Evolutionary conservation across 1,139 yeast species (phyloP), one percentile per base, ranked within the genome.

Genomic region (Protomyces pachydermus): DNA sequence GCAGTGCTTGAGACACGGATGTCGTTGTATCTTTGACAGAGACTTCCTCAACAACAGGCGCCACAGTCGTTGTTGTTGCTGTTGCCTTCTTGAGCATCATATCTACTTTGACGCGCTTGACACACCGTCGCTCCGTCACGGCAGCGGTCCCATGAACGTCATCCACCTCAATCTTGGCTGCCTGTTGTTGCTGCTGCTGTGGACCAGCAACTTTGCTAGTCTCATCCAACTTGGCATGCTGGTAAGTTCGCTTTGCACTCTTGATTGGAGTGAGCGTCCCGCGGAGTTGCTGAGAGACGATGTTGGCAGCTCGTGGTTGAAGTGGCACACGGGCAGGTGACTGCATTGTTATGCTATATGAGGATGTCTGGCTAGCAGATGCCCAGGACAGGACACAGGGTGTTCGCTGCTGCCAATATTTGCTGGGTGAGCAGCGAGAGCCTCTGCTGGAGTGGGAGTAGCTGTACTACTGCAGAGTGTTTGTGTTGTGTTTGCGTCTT

Each of bases 241-340:
- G 48, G 6, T 20, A 42, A 6, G 25, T 42, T 10, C 48, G 25
- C 48, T 42, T 42, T 18, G 23, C n/a, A 10, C 23, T 20, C 48
- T 42, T 42, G 20, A 18, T 4, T 16, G 48, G 48, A 42, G 48
- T n/a, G 23, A 16, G 14, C 3, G 8, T 16, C 12, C 12, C 23
- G 23, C 48, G 48, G 23, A 10, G 20, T 3, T 37, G 42, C 14
- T 12, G 16, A 14, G 14, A n/a, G 20, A 20, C 20, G 12, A 42
- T 42, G 54, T 51, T 51, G 37, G 34, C 9, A 5, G 54, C 18
- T 10, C 54, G 54, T 16, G 38, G 20, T 28, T 28, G 38, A 10
- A 51, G 54, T 8, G 54, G 54, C 9, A 51, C 54, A 14, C 54
- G 37, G n/a, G 54, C 38, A 2, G 48, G 48, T 10, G 48, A 42